These are phyloP conservation scores for Moesziomyces sp. DNA, from an alignment of 1,284 basidiomycete species.

Conservation along the genomic window DNA sequence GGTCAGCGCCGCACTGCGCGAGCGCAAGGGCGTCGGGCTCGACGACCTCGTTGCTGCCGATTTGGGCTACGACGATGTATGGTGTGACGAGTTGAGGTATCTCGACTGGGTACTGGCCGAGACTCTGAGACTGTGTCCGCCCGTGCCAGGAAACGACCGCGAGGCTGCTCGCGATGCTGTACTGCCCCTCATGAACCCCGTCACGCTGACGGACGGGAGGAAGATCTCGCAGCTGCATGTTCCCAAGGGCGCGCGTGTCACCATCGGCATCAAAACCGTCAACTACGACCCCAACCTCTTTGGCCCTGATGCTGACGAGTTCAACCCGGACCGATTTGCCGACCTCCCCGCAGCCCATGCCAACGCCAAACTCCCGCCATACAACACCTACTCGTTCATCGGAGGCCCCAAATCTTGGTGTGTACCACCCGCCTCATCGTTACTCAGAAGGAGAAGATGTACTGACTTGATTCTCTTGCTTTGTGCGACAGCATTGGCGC, in stretches of 20 bases:
- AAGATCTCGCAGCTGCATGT: conserved; percentile 43
- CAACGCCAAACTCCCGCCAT: conserved; percentile 46
- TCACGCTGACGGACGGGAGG: conserved; percentile 68
- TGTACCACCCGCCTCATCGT: background rate
- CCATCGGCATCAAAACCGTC: conserved; percentile 55
- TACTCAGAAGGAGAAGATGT: background rate
- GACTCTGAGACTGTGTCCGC: conserved; percentile 55
- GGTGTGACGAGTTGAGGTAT: conserved; percentile 46
- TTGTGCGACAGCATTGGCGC: conserved; percentile 33
- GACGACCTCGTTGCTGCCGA: conserved; percentile 25
- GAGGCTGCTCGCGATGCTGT: conserved; percentile 43
- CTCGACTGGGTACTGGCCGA: conserved; percentile 58
- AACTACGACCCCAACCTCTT: conserved; percentile 52
- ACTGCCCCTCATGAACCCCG: conserved; percentile 51
- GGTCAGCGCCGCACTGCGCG: background rate
- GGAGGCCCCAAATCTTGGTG: conserved; percentile 52
- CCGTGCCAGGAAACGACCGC: conserved; percentile 57
- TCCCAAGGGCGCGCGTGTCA: conserved; percentile 50
- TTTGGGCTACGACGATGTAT: conserved; percentile 47
- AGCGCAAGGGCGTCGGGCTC: conserved; percentile 36
- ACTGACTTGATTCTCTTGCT: no score
- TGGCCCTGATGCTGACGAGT: conserved; percentile 56
- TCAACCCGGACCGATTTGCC: conserved; percentile 59
- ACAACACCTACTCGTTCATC: conserved; percentile 42
- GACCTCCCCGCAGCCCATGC: conserved; percentile 40